Percentiles rank a stretch among this genome's conserved stretches.
These are phyloP conservation scores for Lagenidium giganteum DNA, from an alignment of 352 stramenopile species.

Conservation along the genomic window DNA sequence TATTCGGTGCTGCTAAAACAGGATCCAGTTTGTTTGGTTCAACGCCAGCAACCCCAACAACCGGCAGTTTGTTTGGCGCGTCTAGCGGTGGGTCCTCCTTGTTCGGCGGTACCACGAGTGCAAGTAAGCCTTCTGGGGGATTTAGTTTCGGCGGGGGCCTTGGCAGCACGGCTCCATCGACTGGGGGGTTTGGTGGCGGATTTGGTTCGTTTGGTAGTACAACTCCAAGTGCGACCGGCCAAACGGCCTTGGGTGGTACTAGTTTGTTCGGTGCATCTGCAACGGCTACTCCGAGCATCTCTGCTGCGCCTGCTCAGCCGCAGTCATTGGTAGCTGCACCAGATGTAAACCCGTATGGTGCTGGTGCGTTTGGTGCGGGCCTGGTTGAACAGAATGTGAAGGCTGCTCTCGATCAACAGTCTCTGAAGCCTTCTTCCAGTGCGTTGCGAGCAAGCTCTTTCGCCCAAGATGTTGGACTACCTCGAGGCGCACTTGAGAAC, in stretches of 20 bases:
- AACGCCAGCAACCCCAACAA: not conserved
- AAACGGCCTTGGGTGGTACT: conserved; percentile 3
- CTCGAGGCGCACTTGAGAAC: conserved; percentile 48
- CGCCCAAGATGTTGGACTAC: conserved; percentile 72
- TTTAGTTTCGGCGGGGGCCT: conserved; percentile 10
- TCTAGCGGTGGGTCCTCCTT: conserved; percentile 5
- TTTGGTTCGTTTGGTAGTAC: conserved; percentile 17
- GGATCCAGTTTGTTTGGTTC: conserved; percentile 10
- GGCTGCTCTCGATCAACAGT: conserved; percentile 17
- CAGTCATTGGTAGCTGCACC: conserved; percentile 36
- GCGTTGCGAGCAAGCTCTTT: conserved; percentile 55
- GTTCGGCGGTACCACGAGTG: conserved; percentile 5
- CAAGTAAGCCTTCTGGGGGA: conserved; percentile 6
- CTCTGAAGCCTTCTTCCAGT: conserved; percentile 24
- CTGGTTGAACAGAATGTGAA: conserved; percentile 43
- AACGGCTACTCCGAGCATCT: not conserved
- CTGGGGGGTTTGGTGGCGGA: conserved; percentile 1
- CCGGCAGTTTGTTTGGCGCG: conserved; percentile 10
- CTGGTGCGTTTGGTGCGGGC: conserved; percentile 33
- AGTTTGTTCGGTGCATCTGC: too few relatives aligned
- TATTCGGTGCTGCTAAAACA: conserved; percentile 15
- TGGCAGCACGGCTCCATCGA: not conserved
- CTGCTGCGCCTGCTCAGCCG: too few relatives aligned
- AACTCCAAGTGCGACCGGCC: conserved; percentile 1
- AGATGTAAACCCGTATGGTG: conserved; percentile 55